A percentile compares a stretch with the other conserved stretches of the same genome.
Evolutionary conservation across 2,329 filamentous ascomycete genomes (phyloP).

Genomic region (Monilinia polystroma): DNA sequence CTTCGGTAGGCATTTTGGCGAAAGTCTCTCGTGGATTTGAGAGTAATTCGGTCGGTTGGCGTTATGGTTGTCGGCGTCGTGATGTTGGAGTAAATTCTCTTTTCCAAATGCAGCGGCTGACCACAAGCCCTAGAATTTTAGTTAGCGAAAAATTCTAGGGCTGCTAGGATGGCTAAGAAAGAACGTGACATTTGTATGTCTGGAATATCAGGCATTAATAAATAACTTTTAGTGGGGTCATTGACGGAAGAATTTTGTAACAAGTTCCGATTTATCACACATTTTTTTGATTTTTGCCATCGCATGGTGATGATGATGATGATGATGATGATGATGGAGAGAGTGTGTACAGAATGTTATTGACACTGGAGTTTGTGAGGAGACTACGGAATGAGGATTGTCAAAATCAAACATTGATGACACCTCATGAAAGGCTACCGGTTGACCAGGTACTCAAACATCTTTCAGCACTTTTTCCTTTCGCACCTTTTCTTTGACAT

Average conservation of each 20-base stretch:
- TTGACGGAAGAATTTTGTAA: background rate
- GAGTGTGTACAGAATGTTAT: background rate
- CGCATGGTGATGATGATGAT: background rate
- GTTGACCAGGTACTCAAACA: background rate
- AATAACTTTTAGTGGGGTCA: background rate
- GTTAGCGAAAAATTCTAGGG: slow-evolving; percentile 23
- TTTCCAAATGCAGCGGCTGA: slow-evolving; percentile 7
- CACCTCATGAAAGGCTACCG: background rate
- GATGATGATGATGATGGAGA: no score
- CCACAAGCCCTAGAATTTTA: slow-evolving; percentile 16
- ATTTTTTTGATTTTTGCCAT: background rate
- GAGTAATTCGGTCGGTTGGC: slow-evolving; percentile 39
- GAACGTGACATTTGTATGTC: background rate
- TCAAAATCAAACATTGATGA: background rate
- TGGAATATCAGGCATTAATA: background rate
- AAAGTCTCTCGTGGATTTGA: slow-evolving; percentile 48
- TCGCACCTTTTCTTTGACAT: background rate
- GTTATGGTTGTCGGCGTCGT: slow-evolving; percentile 34
- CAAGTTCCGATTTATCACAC: slow-evolving; percentile 4
- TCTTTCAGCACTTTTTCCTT: no score
- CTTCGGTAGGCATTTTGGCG: slow-evolving; percentile 84
- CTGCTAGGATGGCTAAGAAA: slow-evolving; percentile 10
- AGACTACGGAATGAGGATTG: background rate
- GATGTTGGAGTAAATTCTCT: slow-evolving; percentile 31
- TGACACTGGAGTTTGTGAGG: background rate